phyloP scores from a whole-genome alignment of 116 monocot species.

The Posidonia oceanica region DNA sequence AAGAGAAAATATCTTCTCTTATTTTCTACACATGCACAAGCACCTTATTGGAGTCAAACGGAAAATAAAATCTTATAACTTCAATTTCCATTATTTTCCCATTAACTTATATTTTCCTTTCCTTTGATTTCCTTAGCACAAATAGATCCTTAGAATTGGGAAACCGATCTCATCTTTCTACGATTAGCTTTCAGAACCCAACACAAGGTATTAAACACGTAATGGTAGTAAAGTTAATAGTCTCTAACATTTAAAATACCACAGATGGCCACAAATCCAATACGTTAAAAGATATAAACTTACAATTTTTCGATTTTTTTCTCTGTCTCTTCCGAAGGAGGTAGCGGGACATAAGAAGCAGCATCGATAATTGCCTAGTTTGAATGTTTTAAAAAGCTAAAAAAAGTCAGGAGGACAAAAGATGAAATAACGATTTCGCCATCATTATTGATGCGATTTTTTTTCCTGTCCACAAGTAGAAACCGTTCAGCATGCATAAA shows the following conservation, averaged over 20 bases:
- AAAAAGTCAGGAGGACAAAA: not conserved
- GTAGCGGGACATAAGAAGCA: slow-evolving; percentile 90
- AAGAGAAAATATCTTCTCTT: too few species aligned
- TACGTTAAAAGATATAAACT: slow-evolving; percentile 1
- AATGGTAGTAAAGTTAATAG: not conserved
- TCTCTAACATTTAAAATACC: not conserved
- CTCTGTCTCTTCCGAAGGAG: slow-evolving; percentile 95
- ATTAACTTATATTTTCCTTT: too few species aligned
- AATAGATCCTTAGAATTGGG: too few species aligned
- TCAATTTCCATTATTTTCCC: too few species aligned
- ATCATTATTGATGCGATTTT: slow-evolving; percentile 89
- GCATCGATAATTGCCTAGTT: slow-evolving; percentile 80
- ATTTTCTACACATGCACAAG: too few species aligned
- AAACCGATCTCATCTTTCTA: too few species aligned
- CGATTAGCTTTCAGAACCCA: too few species aligned
- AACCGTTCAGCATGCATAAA: not conserved
- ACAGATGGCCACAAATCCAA: too few species aligned
- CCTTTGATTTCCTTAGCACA: too few species aligned
- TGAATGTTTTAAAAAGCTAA: not conserved
- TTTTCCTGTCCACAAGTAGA: slow-evolving; percentile 55
- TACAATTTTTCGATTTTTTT: slow-evolving; percentile 90
- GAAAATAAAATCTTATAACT: too few species aligned
- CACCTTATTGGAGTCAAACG: too few species aligned
- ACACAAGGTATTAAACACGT: too few species aligned
- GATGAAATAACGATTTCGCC: slow-evolving; percentile 94